Evolutionary conservation across 2,329 filamentous ascomycete species (phyloP).

Genomic region (Davidsoniella eucalypti): DNA sequence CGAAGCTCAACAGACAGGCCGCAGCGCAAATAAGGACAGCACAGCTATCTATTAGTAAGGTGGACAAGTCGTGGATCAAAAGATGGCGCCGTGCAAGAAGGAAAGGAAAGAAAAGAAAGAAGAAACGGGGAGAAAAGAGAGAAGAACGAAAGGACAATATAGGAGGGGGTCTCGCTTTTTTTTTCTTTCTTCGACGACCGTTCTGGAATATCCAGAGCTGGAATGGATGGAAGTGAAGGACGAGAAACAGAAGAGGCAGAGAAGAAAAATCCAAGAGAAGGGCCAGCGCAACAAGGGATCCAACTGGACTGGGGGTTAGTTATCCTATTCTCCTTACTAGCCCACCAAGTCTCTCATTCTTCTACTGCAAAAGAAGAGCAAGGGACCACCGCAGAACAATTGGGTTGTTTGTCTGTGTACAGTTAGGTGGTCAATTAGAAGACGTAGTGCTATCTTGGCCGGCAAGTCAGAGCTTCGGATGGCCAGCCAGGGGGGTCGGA

Average conservation of each 20-base stretch:
- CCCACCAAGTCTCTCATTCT: too few species aligned
- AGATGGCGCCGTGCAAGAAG: not conserved
- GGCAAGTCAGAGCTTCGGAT: too few species aligned
- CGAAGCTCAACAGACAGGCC: not conserved
- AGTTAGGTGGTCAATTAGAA: too few species aligned
- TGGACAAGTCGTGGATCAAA: slow-evolving; percentile 2
- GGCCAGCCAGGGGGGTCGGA: too few species aligned
- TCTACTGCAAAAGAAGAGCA: too few species aligned
- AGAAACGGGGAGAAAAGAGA: slow-evolving; percentile 6
- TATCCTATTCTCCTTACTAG: too few species aligned
- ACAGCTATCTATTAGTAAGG: slow-evolving; percentile 9
- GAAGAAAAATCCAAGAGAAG: slow-evolving; percentile 1
- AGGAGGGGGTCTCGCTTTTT: not conserved
- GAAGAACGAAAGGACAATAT: slow-evolving; percentile 1
- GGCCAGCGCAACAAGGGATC: not conserved
- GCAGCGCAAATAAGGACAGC: slow-evolving; percentile 7
- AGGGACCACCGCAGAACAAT: too few species aligned
- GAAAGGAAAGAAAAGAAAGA: slow-evolving; percentile 12
- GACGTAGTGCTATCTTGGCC: too few species aligned
- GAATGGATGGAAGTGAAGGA: slow-evolving; percentile 3
- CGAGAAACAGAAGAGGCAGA: slow-evolving; percentile 4
- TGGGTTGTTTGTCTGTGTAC: too few species aligned
- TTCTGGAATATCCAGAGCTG: slow-evolving; percentile 9
- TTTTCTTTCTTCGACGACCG: not conserved
- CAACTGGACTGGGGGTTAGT: not conserved